Evolutionary conservation across 2,329 filamentous ascomycete species (phyloP).

Genomic region (Colletotrichum melonis): DNA sequence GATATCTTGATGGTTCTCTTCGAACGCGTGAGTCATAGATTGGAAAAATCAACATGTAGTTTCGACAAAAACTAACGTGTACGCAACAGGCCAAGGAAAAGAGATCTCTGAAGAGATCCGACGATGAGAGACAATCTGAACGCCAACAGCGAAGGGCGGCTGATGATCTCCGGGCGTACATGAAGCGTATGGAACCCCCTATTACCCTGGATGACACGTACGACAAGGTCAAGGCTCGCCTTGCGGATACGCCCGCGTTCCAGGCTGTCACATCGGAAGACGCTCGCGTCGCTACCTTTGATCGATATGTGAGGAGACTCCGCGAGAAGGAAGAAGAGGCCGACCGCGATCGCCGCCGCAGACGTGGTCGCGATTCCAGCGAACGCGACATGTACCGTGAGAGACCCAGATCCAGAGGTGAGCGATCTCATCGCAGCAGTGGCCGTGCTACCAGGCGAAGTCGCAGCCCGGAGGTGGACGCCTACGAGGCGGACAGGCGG

Average conservation of each 20-base stretch:
- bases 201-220: conserved; percentile 83
- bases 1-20: conserved; percentile 86
- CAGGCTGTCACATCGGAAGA: conserved; percentile 86
- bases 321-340: conserved; percentile 89
- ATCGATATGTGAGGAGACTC: conserved; percentile 90
- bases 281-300: conserved; percentile 84
- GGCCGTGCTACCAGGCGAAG: conserved; percentile 73
- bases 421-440: conserved; percentile 71
- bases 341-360: conserved; percentile 73
- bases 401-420: conserved; percentile 67
- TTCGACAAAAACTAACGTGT: not conserved
- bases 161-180: conserved; percentile 84
- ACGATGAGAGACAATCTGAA: conserved; percentile 88
- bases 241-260: conserved; percentile 87
- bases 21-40: conserved; percentile 70
- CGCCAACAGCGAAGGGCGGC: conserved; percentile 86
- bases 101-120: conserved; percentile 76
- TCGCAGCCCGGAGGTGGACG: conserved; percentile 90
- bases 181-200: conserved; percentile 92
- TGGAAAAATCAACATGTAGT: no score
- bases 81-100: conserved; percentile 80
- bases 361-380: conserved; percentile 65
- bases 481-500: conserved; percentile 94
- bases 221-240: conserved; percentile 84
- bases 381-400: conserved; percentile 69